Conservation (phyloP, 75 land plant species). For the Selaginella moellendorffii region DNA sequence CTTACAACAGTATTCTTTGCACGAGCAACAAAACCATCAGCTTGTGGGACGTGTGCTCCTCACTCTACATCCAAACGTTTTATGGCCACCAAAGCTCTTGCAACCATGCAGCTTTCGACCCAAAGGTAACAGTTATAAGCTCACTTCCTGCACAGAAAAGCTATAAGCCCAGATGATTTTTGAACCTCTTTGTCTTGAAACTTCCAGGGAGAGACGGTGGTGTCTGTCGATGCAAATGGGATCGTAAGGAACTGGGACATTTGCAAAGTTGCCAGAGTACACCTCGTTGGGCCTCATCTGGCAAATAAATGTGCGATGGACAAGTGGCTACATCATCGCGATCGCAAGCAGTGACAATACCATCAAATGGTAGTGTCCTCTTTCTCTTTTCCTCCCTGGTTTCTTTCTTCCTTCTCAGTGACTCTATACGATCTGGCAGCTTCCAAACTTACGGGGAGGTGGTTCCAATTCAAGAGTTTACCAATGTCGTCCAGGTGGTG, state of each 20-base stretch:
- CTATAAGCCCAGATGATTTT: too few species aligned
- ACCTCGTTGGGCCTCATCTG: slow-evolving; percentile 22
- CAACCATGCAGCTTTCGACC: slow-evolving; percentile 27
- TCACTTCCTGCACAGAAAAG: too few species aligned
- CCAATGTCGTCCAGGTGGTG: slow-evolving; percentile 20
- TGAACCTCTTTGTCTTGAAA: too few species aligned
- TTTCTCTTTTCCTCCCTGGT: background rate
- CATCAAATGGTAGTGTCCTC: slow-evolving; percentile 28
- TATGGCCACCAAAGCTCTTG: slow-evolving; percentile 30
- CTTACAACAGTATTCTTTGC: slow-evolving; percentile 22
- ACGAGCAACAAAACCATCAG: slow-evolving; percentile 31
- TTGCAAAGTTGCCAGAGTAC: slow-evolving; percentile 21
- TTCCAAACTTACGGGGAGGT: slow-evolving; percentile 21
- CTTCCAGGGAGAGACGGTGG: slow-evolving; percentile 24
- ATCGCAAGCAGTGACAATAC: slow-evolving; percentile 24
- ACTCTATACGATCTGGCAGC: slow-evolving; percentile 11
- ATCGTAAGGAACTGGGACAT: slow-evolving; percentile 29
- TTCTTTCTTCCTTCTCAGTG: background rate
- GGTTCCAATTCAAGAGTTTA: slow-evolving; percentile 16
- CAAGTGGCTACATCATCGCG: slow-evolving; percentile 21
- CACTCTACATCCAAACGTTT: slow-evolving; percentile 29
- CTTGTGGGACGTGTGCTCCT: slow-evolving; percentile 28
- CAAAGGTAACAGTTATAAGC: slow-evolving; percentile 17
- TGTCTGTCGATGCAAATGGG: slow-evolving; percentile 26
- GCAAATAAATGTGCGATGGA: slow-evolving; percentile 27